phyloP scores from a whole-genome alignment of 2,329 filamentous ascomycete species.

The Cordyceps farinosa region DNA sequence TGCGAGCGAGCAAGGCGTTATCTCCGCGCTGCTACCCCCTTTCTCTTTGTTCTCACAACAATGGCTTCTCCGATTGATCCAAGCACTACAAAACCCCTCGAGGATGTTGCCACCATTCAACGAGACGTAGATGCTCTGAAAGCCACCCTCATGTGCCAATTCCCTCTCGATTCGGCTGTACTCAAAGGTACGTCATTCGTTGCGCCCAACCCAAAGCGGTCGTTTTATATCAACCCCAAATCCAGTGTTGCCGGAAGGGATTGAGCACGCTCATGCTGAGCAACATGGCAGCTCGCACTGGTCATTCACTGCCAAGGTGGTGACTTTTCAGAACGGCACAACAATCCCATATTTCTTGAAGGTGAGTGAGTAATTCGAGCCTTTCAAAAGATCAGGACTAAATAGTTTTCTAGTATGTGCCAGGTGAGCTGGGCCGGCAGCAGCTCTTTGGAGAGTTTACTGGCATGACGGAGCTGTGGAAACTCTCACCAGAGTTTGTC shows the following conservation, averaged over 20 bases:
- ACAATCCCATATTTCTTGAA: neutral
- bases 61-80: neutral
- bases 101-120: neutral
- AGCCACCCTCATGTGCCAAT: neutral
- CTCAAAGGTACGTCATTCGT: neutral
- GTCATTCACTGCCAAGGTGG: neutral
- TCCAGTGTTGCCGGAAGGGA: neutral
- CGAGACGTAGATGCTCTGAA: neutral
- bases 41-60: too few relatives aligned
- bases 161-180: neutral
- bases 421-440: conserved; percentile 18
- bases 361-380: too few relatives aligned
- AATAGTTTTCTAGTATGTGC: conserved; percentile 4
- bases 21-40: too few relatives aligned
- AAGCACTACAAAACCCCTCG: neutral
- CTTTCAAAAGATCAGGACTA: neutral
- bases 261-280: neutral
- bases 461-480: conserved; percentile 29
- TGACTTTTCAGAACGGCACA: neutral
- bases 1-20: neutral
- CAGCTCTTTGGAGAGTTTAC: conserved; percentile 31
- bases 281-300: neutral
- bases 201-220: neutral
- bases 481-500: conserved; percentile 26
- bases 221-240: neutral